Conservation (phyloP, 2,329 filamentous ascomycete genomes). For the Colletotrichum musae region DNA sequence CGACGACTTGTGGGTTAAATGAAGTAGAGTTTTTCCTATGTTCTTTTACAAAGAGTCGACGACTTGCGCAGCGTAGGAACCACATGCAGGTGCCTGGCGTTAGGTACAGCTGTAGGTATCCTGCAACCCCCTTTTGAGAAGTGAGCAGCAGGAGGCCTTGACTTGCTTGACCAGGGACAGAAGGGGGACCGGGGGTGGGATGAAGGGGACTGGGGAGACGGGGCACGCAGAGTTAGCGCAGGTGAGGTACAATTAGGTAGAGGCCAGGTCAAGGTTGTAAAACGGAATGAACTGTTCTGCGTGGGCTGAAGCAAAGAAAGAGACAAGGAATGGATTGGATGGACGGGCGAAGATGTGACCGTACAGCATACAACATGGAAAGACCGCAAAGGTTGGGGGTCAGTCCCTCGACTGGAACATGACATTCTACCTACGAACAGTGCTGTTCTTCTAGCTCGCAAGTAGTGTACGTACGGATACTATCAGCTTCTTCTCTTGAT, state of each 20-base stretch:
- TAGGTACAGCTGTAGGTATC: no score
- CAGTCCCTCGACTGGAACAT: slow-evolving; percentile 4
- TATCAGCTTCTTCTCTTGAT: not conserved
- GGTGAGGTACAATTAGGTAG: not conserved
- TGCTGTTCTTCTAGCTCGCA: no score
- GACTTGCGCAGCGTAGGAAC: not conserved
- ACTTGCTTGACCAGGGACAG: not conserved
- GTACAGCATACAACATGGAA: not conserved
- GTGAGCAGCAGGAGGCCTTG: not conserved
- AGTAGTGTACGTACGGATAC: slow-evolving; percentile 2
- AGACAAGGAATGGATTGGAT: slow-evolving; percentile 31
- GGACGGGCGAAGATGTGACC: not conserved
- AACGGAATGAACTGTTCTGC: slow-evolving; percentile 8
- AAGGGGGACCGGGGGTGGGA: slow-evolving; percentile 13
- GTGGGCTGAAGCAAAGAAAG: slow-evolving; percentile 5
- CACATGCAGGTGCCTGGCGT: not conserved
- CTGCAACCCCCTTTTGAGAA: slow-evolving; percentile 17
- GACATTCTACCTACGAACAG: no score
- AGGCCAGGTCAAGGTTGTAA: slow-evolving; percentile 11
- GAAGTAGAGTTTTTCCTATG: no score
- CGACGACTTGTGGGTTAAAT: no score
- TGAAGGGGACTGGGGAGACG: not conserved
- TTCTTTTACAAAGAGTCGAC: no score
- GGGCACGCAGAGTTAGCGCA: not conserved
- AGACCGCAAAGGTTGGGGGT: slow-evolving; percentile 11